A percentile compares a stretch with the other conserved stretches of the same genome.
Evolutionary conservation across 2,329 filamentous ascomycete genomes (phyloP).

Genomic region (Botrytis deweyae): DNA sequence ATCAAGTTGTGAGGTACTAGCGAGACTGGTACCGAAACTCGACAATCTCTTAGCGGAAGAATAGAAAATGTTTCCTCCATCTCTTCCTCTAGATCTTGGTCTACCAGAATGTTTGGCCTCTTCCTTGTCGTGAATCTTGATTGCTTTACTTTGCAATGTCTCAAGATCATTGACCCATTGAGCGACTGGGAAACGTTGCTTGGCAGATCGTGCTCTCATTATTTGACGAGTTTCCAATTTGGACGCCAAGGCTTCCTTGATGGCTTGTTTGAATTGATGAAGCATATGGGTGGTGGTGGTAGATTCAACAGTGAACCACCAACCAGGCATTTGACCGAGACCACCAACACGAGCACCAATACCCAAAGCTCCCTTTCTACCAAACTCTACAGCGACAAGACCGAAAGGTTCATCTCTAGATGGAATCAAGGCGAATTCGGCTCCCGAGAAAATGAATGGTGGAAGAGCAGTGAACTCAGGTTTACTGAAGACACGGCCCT

Average conservation of each 20-base stretch:
- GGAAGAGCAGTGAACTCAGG: slow-evolving; percentile 66
- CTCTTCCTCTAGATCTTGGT: slow-evolving; percentile 23
- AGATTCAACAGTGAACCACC: slow-evolving; percentile 69
- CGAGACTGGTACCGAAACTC: slow-evolving; percentile 14
- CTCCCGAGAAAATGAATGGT: slow-evolving; percentile 66
- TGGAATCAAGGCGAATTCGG: slow-evolving; percentile 67
- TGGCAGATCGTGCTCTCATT: slow-evolving; percentile 64
- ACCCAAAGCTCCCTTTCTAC: slow-evolving; percentile 65
- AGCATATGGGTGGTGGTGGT: slow-evolving; percentile 61
- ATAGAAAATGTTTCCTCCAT: background rate
- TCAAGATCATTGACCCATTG: slow-evolving; percentile 67
- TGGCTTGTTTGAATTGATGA: slow-evolving; percentile 64
- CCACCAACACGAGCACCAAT: slow-evolving; percentile 66
- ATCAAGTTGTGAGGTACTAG: slow-evolving; percentile 22
- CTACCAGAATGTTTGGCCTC: slow-evolving; percentile 18
- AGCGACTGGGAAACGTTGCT: slow-evolving; percentile 65
- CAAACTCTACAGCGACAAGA: slow-evolving; percentile 67
- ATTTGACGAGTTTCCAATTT: slow-evolving; percentile 54
- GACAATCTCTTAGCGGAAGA: slow-evolving; percentile 18
- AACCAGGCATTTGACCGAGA: slow-evolving; percentile 69
- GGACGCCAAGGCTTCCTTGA: slow-evolving; percentile 59
- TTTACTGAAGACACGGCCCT: slow-evolving; percentile 64
- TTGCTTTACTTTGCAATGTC: slow-evolving; percentile 59
- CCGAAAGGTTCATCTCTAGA: slow-evolving; percentile 69
- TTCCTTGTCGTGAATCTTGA: slow-evolving; percentile 42